phyloP scores from a whole-genome alignment of 805 yeast species.

The Candida berthetii region DNA sequence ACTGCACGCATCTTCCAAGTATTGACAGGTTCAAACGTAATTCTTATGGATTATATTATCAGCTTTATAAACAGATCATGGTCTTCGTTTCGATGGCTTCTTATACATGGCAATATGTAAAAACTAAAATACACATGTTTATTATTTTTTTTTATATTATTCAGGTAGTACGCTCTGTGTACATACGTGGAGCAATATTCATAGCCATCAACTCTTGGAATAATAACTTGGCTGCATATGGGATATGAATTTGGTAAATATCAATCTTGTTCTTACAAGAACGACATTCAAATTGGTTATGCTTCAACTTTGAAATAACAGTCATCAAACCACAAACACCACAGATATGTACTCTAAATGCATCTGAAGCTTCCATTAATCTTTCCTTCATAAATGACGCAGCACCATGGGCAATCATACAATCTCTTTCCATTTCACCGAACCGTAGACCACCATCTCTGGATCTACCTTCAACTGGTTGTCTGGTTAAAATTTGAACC shows the following conservation, averaged over 20 bases:
- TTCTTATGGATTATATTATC: no score
- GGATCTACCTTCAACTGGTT: slow-evolving; percentile 98
- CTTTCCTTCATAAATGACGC: slow-evolving; percentile 97
- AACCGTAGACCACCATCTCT: slow-evolving; percentile 99
- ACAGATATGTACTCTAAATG: slow-evolving; percentile 96
- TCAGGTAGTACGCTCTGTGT: slow-evolving; percentile 81
- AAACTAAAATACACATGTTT: background rate
- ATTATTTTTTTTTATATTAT: slow-evolving; percentile 1
- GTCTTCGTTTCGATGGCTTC: no score
- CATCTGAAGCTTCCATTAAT: slow-evolving; percentile 98
- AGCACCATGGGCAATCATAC: slow-evolving; percentile 99
- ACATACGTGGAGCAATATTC: slow-evolving; percentile 96
- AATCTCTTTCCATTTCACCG: slow-evolving; percentile 99
- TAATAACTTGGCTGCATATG: slow-evolving; percentile 95
- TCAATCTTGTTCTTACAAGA: slow-evolving; percentile 98
- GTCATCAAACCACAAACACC: slow-evolving; percentile 98
- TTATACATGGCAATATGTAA: no score
- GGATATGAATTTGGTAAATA: slow-evolving; percentile 95
- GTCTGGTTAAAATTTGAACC: slow-evolving; percentile 94
- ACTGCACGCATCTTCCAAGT: no score
- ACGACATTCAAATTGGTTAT: slow-evolving; percentile 97
- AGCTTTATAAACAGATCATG: no score
- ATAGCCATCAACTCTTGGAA: slow-evolving; percentile 99
- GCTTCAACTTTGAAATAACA: slow-evolving; percentile 94
- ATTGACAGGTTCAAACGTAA: no score